Base-by-base conservation (phyloP, 768 basidiomycete species). In the Paxillus involutus region DNA sequence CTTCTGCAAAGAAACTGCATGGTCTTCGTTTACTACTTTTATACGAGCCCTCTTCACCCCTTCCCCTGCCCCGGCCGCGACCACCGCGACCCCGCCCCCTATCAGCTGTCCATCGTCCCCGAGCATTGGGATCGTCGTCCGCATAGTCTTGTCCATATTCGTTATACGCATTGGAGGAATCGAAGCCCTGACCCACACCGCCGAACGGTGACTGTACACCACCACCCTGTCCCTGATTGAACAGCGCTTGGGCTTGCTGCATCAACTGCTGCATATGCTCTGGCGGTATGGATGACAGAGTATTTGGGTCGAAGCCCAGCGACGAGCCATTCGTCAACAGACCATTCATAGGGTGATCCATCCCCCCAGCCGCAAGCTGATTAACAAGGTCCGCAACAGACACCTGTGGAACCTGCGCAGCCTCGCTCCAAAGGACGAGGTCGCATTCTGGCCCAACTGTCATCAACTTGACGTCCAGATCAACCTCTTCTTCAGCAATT, bases 1-100 rank as follows among this genome's bases (percentile, higher is more conserved):
- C 90, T 83, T 84, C 81, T 77, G 83, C 82, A 82, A 85, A 91
- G 79, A 91, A 92, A 81, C 79, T 87, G 88, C 90, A 92, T 75
- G 87, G 85, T 85, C 82, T 85, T 85, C 86, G 83, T 84, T 85
- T 90, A 82, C 77, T 88, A 73, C 80, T 80, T 86, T 80, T 88
- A 86, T 78, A 82, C 60, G 81, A 84, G 56, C 79, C 80, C 42
- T 81, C 81, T 39, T 78, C 80, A 54, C 77, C 78, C 51, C 72
- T 66, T 55, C 82, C 80, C 46, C 86, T 72, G 52, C 85, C 83
- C 50, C 84, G 74, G 36, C 88, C 83, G 47, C 84, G 75, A 42
- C 80, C 77, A 49, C 84, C 80, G 49, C 84, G 75, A 43, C 77
- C 77, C 47, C 79, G 69, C n/a, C 80, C 80, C 55, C 78, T 77